These are phyloP conservation scores for Rubroshorea leprosula DNA, from an alignment of 345 rosid genomes.

Conservation along the genomic window DNA sequence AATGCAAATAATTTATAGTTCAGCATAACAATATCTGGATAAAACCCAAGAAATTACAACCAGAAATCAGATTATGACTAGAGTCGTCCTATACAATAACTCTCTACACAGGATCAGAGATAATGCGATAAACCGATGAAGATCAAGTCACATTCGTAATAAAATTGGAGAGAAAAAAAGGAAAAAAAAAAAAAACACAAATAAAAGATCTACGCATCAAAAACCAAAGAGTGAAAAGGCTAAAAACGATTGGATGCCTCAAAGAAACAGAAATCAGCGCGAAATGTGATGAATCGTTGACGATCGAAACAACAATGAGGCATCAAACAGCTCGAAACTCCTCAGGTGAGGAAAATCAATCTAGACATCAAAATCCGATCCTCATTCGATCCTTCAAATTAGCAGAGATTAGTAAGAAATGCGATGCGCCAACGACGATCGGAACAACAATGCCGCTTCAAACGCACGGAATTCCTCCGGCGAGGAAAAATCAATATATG, in stretches of 20 bases:
- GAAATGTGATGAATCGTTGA: background rate
- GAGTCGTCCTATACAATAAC: too few species aligned
- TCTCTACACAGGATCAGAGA: too few species aligned
- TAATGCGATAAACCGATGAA: too few species aligned
- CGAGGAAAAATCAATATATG: too few species aligned
- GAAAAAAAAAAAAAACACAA: too few species aligned
- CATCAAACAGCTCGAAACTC: background rate
- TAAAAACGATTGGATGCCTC: background rate
- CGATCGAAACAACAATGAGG: background rate
- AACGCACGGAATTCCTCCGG: too few species aligned
- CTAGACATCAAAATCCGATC: background rate
- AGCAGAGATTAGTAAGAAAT: background rate
- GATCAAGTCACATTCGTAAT: too few species aligned
- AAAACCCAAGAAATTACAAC: too few species aligned
- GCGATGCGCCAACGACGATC: background rate
- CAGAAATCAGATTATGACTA: too few species aligned
- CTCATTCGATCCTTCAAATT: background rate
- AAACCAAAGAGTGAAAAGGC: background rate
- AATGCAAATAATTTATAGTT: background rate
- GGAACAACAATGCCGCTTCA: background rate
- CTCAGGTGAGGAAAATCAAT: background rate
- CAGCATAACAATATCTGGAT: background rate
- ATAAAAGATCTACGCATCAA: background rate
- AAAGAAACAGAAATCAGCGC: background rate
- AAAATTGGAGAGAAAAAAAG: too few species aligned